These are phyloP conservation scores for Anisogramma anomala DNA, from an alignment of 2,329 filamentous ascomycete genomes.

Conservation along the genomic window DNA sequence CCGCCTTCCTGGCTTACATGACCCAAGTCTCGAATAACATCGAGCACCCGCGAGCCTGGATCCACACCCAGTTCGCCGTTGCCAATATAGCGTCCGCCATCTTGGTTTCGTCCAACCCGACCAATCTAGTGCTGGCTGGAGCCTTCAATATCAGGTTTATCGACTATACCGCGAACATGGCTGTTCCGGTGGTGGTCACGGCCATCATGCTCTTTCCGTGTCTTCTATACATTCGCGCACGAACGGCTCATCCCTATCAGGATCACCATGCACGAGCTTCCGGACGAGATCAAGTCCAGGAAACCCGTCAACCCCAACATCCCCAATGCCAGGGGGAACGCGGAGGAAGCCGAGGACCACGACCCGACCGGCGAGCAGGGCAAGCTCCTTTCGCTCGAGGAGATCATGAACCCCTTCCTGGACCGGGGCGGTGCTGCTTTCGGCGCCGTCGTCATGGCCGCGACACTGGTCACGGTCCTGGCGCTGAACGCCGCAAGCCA, in stretches of 20 bases:
- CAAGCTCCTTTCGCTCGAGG: slow-evolving; percentile 51
- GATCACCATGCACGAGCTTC: slow-evolving; percentile 58
- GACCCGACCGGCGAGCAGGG: slow-evolving; percentile 36
- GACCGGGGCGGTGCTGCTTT: slow-evolving; percentile 55
- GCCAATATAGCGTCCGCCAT: slow-evolving; percentile 67
- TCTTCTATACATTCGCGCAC: slow-evolving; percentile 55
- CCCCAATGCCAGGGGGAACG: slow-evolving; percentile 46
- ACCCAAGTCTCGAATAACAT: slow-evolving; percentile 65
- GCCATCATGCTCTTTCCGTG: slow-evolving; percentile 58
- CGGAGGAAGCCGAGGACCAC: slow-evolving; percentile 38
- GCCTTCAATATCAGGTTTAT: slow-evolving; percentile 64
- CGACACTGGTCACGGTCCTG: slow-evolving; percentile 53
- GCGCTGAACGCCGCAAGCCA: slow-evolving; percentile 51
- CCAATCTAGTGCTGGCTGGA: slow-evolving; percentile 62
- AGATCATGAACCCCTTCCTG: slow-evolving; percentile 65
- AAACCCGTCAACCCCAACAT: slow-evolving; percentile 63
- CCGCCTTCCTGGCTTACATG: slow-evolving; percentile 66
- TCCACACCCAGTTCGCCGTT: slow-evolving; percentile 58
- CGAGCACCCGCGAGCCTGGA: slow-evolving; percentile 59
- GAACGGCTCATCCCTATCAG: slow-evolving; percentile 50
- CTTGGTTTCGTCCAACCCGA: slow-evolving; percentile 66
- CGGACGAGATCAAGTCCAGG: slow-evolving; percentile 41
- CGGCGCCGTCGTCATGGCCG: slow-evolving; percentile 54
- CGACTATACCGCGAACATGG: slow-evolving; percentile 65
- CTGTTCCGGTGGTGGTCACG: slow-evolving; percentile 59